Conservation (phyloP, 2,329 filamentous ascomycete species). For the Neonectria magnoliae region DNA sequence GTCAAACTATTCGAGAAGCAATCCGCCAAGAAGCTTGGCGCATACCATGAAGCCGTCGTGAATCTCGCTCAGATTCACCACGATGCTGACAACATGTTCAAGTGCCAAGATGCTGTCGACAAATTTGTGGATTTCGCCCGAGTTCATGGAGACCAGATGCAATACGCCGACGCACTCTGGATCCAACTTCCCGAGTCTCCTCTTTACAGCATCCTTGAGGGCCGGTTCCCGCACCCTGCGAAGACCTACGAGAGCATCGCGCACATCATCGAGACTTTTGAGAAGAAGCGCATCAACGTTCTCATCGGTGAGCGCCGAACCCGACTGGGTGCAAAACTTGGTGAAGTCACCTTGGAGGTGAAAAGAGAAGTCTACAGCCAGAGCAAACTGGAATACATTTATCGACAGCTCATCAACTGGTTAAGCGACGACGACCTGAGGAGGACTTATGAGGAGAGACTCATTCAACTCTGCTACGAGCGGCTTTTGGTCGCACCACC, state of each 20-base stretch:
- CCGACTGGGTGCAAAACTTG: constrained; percentile 83
- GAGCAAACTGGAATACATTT: constrained; percentile 83
- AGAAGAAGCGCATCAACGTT: constrained; percentile 88
- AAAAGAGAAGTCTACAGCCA: constrained; percentile 83
- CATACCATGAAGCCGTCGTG: constrained; percentile 79
- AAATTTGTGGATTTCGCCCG: constrained; percentile 82
- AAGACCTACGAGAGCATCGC: constrained; percentile 85
- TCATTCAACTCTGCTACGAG: constrained; percentile 84
- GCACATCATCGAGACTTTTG: constrained; percentile 84
- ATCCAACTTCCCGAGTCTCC: constrained; percentile 82
- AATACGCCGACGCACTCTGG: constrained; percentile 80
- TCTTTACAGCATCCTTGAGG: constrained; percentile 85
- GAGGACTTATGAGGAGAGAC: constrained; percentile 88
- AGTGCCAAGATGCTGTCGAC: constrained; percentile 75
- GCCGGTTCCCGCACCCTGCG: constrained; percentile 80
- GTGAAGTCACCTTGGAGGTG: constrained; percentile 85
- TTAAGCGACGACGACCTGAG: constrained; percentile 85
- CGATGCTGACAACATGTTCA: constrained; percentile 71
- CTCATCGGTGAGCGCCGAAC: constrained; percentile 91
- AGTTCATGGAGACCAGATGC: constrained; percentile 73
- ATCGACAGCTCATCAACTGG: constrained; percentile 90
- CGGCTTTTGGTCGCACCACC: constrained; percentile 74
- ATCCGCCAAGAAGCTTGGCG: constrained; percentile 71
- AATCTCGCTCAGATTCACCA: constrained; percentile 80
- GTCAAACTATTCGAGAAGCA: constrained; percentile 87